Evolutionary conservation across 2,329 filamentous ascomycete genomes (phyloP).

Genomic region (Diaporthe vexans): DNA sequence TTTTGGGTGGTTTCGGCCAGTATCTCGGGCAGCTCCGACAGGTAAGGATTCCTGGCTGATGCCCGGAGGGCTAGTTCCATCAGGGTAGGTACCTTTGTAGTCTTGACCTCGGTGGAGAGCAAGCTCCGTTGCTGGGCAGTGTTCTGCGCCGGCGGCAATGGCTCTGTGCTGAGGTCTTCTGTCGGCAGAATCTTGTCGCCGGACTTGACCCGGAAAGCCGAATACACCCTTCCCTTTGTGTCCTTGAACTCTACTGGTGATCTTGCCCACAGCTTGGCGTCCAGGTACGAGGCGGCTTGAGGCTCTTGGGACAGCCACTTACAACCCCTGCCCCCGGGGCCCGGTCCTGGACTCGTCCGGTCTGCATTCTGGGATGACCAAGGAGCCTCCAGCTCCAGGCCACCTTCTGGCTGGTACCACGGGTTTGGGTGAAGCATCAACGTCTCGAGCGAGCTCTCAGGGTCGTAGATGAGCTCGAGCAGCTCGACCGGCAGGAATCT

Average conservation of each 20-base stretch:
- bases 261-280: slow-evolving; percentile 41
- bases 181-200: slow-evolving; percentile 38
- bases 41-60: slow-evolving; percentile 59
- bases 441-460: slow-evolving; percentile 59
- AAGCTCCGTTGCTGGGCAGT: slow-evolving; percentile 5
- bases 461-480: slow-evolving; percentile 65
- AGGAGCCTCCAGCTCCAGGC: slow-evolving; percentile 38
- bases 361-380: slow-evolving; percentile 37
- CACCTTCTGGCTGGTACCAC: slow-evolving; percentile 58
- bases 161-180: slow-evolving; percentile 35
- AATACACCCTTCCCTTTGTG: slow-evolving; percentile 43
- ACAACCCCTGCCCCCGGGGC: slow-evolving; percentile 32
- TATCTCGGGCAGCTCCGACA: slow-evolving; percentile 55
- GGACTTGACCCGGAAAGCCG: slow-evolving; percentile 44
- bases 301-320: slow-evolving; percentile 32
- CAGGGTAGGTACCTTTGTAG: slow-evolving; percentile 60
- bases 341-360: slow-evolving; percentile 18
- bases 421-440: slow-evolving; percentile 75
- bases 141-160: slow-evolving; percentile 1
- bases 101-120: slow-evolving; percentile 6
- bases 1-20: slow-evolving; percentile 59
- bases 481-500: slow-evolving; percentile 74
- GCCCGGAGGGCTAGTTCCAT: slow-evolving; percentile 64
- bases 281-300: neutral
- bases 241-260: slow-evolving; percentile 50